These are phyloP conservation scores for Tetradesmus obliquus DNA, from an alignment of 139 green algal genomes.

Conservation along the genomic window DNA sequence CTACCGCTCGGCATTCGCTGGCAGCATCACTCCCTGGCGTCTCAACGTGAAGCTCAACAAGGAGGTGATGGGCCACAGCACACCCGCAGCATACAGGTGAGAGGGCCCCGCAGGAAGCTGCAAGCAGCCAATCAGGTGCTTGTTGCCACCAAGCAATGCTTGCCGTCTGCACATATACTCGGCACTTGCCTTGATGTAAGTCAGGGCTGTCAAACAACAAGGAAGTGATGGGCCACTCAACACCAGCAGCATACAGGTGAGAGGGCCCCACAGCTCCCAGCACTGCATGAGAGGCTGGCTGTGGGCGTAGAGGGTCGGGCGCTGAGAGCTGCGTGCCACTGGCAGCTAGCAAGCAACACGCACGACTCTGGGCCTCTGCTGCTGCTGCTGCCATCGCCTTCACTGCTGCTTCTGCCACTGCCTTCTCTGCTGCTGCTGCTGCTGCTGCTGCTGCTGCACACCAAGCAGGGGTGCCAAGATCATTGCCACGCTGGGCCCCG, in stretches of 20 bases:
- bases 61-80: conserved; percentile 45
- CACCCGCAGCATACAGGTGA: conserved; percentile 28
- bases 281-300: no score
- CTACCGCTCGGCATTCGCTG: conserved; percentile 52
- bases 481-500: conserved; percentile 72
- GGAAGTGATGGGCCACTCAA: conserved; percentile 44
- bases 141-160: no score
- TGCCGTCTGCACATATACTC: no score
- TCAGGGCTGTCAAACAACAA: background rate
- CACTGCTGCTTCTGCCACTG: no score
- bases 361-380: background rate
- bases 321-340: no score
- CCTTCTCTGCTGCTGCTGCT: background rate
- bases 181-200: no score
- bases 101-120: background rate
- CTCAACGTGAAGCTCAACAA: conserved; percentile 48
- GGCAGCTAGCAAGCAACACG: no score
- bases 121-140: no score
- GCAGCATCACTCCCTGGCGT: conserved; percentile 44
- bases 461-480: conserved; percentile 63
- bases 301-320: no score
- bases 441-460: background rate
- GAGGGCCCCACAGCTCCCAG: background rate
- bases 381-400: background rate
- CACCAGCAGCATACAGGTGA: conserved; percentile 30